Evolutionary conservation across 2,329 filamentous ascomycete species (phyloP).

Genomic region (Volutella citrinella): DNA sequence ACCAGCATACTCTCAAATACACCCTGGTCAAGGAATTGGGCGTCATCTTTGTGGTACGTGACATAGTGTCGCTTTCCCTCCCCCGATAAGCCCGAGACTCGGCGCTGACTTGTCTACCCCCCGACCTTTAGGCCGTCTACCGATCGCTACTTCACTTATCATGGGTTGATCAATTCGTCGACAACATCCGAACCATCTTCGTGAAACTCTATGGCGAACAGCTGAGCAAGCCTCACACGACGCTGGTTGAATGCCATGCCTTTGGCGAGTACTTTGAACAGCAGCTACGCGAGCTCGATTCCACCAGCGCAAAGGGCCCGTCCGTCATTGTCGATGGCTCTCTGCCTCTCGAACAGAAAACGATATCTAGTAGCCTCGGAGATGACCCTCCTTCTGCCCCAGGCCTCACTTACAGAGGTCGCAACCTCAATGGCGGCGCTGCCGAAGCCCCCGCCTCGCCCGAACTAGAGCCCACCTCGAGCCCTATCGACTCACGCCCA

Average conservation of each 20-base stretch:
- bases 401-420: constrained; percentile 39
- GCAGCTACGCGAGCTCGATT: constrained; percentile 78
- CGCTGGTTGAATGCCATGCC: constrained; percentile 69
- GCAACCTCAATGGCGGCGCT: constrained; percentile 32
- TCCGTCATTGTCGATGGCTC: constrained; percentile 24
- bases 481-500: constrained; percentile 76
- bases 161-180: constrained; percentile 95
- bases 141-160: constrained; percentile 90
- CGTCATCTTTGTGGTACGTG: constrained; percentile 82
- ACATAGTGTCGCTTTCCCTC: constrained; percentile 18
- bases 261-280: constrained; percentile 96
- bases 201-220: constrained; percentile 86
- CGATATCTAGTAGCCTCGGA: constrained; percentile 25
- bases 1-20: constrained; percentile 95
- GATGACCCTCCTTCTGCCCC: constrained; percentile 30
- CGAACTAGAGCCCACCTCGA: constrained; percentile 67
- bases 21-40: constrained; percentile 88
- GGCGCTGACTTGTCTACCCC: constrained; percentile 21
- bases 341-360: constrained; percentile 31
- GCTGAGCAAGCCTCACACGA: constrained; percentile 75
- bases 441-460: constrained; percentile 47
- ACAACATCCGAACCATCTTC: constrained; percentile 92
- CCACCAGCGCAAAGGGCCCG: constrained; percentile 40
- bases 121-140: constrained; percentile 76
- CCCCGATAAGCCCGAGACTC: constrained; percentile 11